Base-by-base conservation (phyloP, 352 stramenopile species). In the Halophytophthora batemanensis region DNA sequence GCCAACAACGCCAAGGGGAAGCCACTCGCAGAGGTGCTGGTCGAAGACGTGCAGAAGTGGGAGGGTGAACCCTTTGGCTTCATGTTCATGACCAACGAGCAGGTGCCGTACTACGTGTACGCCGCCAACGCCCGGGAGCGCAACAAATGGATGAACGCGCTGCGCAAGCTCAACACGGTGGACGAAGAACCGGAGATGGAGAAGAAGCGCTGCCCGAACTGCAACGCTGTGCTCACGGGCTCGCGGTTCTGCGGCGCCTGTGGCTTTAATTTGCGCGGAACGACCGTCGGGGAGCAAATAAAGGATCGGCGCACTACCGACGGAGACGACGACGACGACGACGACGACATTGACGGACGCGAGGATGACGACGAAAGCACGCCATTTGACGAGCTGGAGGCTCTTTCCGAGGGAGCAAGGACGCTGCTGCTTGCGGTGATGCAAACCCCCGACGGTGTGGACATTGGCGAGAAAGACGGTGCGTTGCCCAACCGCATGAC, bases 51-150 rank as follows among this genome's bases (percentile, higher is more conserved):
- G 19, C 76, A 90, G 40, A 78, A 74, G 25, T 95, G 83, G 83
- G 86, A 94, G 56, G 83, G 86, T 7, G 83, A 93, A 44, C 74
- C 80, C 3, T 92, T 91, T 50, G 83, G 83, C 2, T 95, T 95
- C 56, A 94, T 93, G 83, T 95, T 95, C 59, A 89, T 90, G 71
- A 95, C 86, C 15, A 87, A 61, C 31, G 86, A 95, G 37, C 82
- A 92, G 50, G 79, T 94, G n/a, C 86, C 86, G 29, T 95, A 94
- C 63, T 95, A 94, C 51, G 86, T 95, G 31, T 95, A 93, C 54
- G 86, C 86, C 0, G 86, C 94, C 59, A 95, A 91, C 36, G 83
- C 94, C 46, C 79, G 82, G 2, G 83, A 95, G 57, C 86, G 84
- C 28, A 87, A 72, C 35, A 93, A 94, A 56, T 95, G 86, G 86